Conservation (phyloP, 305 asterid species). For the Fraxinus dipetala region DNA sequence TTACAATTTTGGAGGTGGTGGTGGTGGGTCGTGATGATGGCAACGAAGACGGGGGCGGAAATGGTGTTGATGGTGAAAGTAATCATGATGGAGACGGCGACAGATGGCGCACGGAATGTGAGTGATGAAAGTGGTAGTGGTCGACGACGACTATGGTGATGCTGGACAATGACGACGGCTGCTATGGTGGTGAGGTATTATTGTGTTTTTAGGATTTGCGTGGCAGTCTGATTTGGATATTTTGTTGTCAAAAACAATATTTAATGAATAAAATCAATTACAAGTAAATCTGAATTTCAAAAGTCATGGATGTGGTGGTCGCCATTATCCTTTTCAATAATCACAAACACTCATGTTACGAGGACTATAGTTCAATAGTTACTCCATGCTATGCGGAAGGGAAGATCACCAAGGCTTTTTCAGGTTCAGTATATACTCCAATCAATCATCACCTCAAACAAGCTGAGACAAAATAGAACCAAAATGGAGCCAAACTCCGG, state of each 20-base stretch:
- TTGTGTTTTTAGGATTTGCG: neutral
- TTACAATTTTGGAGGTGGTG: neutral
- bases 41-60: no score
- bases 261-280: neutral
- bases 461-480: no score
- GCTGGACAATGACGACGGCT: neutral
- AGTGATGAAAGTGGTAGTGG: no score
- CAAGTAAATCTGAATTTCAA: neutral
- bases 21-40: neutral
- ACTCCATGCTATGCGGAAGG: neutral
- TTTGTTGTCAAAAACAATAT: neutral
- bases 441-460: no score
- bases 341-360: neutral
- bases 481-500: no score
- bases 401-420: no score
- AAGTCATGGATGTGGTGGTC: neutral
- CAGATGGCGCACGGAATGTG: no score
- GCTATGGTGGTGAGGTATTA: neutral
- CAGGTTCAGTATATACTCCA: no score
- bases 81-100: neutral
- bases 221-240: neutral
- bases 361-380: neutral
- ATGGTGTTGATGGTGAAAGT: neutral
- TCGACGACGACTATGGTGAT: neutral
- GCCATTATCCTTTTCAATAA: neutral